These are phyloP conservation scores for Diaporthe aspalathi DNA, from an alignment of 2,329 filamentous ascomycete species.

Conservation along the genomic window DNA sequence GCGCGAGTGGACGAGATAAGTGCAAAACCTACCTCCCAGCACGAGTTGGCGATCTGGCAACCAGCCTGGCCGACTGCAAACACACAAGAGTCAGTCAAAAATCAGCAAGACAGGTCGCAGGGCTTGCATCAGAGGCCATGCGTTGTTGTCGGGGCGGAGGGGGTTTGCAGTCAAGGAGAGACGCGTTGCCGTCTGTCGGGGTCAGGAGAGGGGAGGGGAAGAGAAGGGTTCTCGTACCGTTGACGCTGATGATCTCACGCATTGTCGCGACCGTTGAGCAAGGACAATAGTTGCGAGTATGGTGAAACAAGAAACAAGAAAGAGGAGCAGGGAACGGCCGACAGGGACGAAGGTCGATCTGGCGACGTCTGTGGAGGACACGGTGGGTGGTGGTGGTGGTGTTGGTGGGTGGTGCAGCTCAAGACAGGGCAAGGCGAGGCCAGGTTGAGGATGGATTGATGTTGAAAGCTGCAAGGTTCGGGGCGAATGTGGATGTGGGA, in stretches of 20 bases:
- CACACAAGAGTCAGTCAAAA: constrained; percentile 64
- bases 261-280: constrained; percentile 68
- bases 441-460: constrained; percentile 35
- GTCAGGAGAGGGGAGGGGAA: constrained; percentile 45
- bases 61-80: constrained; percentile 98
- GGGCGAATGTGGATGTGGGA: constrained; percentile 28
- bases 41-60: constrained; percentile 99
- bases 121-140: constrained; percentile 41
- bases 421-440: constrained; percentile 30
- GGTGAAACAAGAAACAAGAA: constrained; percentile 45
- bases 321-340: constrained; percentile 45
- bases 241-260: constrained; percentile 99
- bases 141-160: constrained; percentile 28
- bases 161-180: constrained; percentile 56
- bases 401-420: constrained; percentile 28
- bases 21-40: constrained; percentile 91
- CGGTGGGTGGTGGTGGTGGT: constrained; percentile 8
- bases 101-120: constrained; percentile 30
- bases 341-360: constrained; percentile 44
- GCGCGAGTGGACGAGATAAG: constrained; percentile 31
- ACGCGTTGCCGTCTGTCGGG: constrained; percentile 40
- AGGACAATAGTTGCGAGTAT: constrained; percentile 43
- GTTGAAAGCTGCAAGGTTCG: constrained; percentile 37
- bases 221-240: constrained; percentile 74
- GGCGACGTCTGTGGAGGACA: constrained; percentile 32